Evolutionary conservation across 805 yeast species (phyloP), one percentile per base, ranked within the genome.

Genomic region (Lipomyces oligophaga): DNA sequence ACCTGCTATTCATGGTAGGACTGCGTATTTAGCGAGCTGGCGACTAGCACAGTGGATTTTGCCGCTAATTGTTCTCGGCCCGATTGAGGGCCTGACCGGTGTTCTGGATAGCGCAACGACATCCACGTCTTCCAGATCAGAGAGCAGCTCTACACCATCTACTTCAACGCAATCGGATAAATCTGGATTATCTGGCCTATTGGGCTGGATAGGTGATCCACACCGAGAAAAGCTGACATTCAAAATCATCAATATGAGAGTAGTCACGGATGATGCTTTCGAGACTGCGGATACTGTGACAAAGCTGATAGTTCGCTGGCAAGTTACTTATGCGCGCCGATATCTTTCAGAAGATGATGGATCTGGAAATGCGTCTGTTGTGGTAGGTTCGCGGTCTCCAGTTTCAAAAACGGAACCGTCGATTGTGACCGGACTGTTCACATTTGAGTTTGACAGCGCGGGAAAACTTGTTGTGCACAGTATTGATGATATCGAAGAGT

Each of bases 11-110:
- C 43, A 40, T 10, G 56, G 56, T 30, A 42, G 37, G 30, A 41
- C 42, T n/a, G 54, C 47, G 26, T 52, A 52, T 26, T 18, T 52
- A 3, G 44, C 54, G 22, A 32, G 46, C 11, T 52, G 56, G 56
- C 43, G 55, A 6, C 19, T 52, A 6, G 51, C 55, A n/a, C 56
- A 52, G 34, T 46, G 52, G 56, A 18, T 50, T 5, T 6, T 52
- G 11, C 56, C 56, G 3, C 38, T 52, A 18, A 33, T 49, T 31
- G 54, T 49, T 2, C 44, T 52, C 5, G 56, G 56, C 16, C 56
- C 56, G 11, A 24, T 52, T 5, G 56, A 44, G 7, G 56, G 56
- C 5, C 25, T 47, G 24, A 47, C 48, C 11, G 55, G 41, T 36
- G 38, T 43, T 11, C 34, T 8, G 11, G 31, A 38, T 18, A 24